These are phyloP conservation scores for Coemansia sp. DNA, from an alignment of 192 early-diverging fungal species.

Conservation along the genomic window DNA sequence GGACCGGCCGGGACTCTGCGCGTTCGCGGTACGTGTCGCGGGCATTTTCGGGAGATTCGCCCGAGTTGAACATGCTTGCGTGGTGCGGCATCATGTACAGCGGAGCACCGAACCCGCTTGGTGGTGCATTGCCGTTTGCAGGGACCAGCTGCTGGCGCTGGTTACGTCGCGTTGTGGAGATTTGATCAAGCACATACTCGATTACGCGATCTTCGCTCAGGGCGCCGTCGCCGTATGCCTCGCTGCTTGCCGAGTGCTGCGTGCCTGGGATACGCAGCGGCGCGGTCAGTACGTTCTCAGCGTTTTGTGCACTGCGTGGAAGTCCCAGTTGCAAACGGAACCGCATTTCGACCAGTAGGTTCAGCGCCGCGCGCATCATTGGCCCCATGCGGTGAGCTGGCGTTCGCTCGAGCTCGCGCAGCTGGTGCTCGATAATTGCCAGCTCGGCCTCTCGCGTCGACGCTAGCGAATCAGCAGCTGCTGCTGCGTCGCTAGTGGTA, in stretches of 20 bases:
- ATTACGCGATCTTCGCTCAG: conserved; percentile 37
- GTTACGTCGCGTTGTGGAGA: conserved; percentile 33
- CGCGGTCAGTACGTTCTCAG: conserved; percentile 10
- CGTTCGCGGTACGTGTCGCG: not conserved
- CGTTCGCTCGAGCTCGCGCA: conserved; percentile 38
- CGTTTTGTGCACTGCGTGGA: conserved; percentile 23
- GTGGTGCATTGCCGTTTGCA: not conserved
- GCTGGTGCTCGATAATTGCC: conserved; percentile 51
- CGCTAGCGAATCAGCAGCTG: not conserved
- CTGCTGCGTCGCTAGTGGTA: not conserved
- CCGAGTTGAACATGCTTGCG: conserved; percentile 13
- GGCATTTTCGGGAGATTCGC: not conserved
- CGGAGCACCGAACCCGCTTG: conserved; percentile 25
- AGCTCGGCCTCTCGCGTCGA: conserved; percentile 46
- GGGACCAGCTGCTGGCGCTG: conserved; percentile 1
- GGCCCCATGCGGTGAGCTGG: conserved; percentile 45
- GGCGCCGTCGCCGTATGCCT: conserved; percentile 22
- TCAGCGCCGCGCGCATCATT: conserved; percentile 50
- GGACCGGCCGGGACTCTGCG: not conserved
- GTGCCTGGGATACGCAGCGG: not conserved
- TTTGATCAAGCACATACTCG: conserved; percentile 46
- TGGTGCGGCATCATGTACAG: conserved; percentile 41
- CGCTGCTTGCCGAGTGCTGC: conserved; percentile 1
- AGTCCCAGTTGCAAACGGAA: conserved; percentile 49
- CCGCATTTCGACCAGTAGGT: conserved; percentile 52